Conservation (phyloP, 2,329 filamentous ascomycete genomes). For the Phialophora macrospora region DNA sequence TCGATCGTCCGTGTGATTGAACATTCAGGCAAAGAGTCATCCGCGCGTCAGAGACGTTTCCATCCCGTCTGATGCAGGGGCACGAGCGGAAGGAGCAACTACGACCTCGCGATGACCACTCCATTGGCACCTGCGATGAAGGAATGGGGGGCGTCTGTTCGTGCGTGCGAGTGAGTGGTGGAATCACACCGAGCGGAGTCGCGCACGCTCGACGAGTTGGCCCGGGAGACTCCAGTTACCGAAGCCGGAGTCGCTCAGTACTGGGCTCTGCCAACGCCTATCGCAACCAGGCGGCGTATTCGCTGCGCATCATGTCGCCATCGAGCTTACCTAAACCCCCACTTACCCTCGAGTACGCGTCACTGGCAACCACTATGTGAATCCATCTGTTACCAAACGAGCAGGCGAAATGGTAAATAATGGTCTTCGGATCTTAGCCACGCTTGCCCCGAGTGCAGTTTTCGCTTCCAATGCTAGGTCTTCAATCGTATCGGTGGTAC, state of each 20-base stretch:
- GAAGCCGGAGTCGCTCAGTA: neutral
- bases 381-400: neutral
- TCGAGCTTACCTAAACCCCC: neutral
- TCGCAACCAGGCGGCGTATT: neutral
- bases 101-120: constrained; percentile 4
- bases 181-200: neutral
- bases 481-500: neutral
- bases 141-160: neutral
- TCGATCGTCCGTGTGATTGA: constrained; percentile 4
- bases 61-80: constrained; percentile 7
- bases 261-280: neutral
- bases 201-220: neutral
- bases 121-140: neutral
- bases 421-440: neutral
- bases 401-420: neutral
- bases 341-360: neutral
- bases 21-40: constrained; percentile 3
- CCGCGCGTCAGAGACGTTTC: constrained; percentile 1
- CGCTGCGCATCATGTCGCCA: neutral
- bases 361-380: neutral
- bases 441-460: neutral
- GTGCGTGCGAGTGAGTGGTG: neutral
- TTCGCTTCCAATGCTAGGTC: neutral
- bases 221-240: constrained; percentile 1
- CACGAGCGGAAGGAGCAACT: neutral